Base-by-base conservation (phyloP, 164 flowering plant species). In the Vitis rotundifolia region DNA sequence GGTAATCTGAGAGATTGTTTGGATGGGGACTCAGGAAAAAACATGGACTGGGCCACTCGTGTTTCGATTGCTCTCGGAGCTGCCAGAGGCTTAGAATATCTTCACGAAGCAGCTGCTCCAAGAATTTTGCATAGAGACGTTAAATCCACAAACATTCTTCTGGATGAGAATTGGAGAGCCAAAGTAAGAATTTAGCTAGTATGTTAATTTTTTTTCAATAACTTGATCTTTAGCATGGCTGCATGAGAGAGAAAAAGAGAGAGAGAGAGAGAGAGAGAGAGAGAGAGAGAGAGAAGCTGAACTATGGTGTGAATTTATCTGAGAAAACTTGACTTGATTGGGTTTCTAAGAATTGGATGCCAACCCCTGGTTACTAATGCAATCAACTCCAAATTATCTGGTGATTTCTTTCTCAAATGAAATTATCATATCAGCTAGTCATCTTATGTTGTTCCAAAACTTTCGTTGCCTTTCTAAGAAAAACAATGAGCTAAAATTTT, bases 31-130 rank as follows among this genome's bases (percentile, higher is more conserved):
- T 68, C 74, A 6, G 92, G 83, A 16, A 79, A 86, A 63, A 75
- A 74, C 71, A 69, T 96, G 81, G 86, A 83, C 44, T 96, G 99
- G 99, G 81, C 63, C 7, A 85, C 91, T 37, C 92, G 98, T 54
- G 87, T 93, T 73, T 66, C 86, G 22, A 88, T 96, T 83, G 98
- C 99, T 51, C 83, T 91, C 61, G 98, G 97, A 78, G 97, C 99
- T 84, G 99, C 99, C 11, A 89, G 88, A 68, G 97, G 99, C 9
- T 81, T 96, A 76, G 99, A 96, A 72, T 96, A 96, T 82, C 98
- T 93, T 58, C 98, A 96, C 78, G 98, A 90, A 81, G 97, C 97
- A 55, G 98, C 98, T 68, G 97, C 97, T 61, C 99, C 99, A 16
- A 86, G 87, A 82, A 91, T 96, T 79, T 78, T 96, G 87, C 98